phyloP scores from a whole-genome alignment of 1,139 yeast genomes.

The Schizosaccharomyces versatilis region DNA sequence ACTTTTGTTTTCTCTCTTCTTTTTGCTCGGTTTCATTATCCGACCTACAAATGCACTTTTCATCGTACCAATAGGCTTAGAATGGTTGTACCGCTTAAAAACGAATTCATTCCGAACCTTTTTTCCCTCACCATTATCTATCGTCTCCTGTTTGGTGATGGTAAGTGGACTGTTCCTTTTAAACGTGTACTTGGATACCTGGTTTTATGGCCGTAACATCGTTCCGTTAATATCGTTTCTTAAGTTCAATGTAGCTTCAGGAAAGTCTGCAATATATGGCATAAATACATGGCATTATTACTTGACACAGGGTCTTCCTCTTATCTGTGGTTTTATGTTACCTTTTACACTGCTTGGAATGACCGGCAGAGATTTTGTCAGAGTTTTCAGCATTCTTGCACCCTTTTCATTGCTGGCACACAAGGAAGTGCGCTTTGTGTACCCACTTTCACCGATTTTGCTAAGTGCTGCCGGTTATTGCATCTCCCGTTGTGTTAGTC shows the following conservation, averaged over 20 bases:
- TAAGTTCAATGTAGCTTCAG: conserved; percentile 50
- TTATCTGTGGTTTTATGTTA: conserved; percentile 47
- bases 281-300: conserved; percentile 72
- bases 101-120: background rate
- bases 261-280: conserved; percentile 70
- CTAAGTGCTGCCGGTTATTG: conserved; percentile 21
- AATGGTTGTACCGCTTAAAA: conserved; percentile 9
- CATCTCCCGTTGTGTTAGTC: background rate
- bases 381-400: conserved; percentile 24
- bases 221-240: conserved; percentile 39
- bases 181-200: background rate
- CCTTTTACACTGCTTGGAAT: conserved; percentile 26
- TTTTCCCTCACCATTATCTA: background rate
- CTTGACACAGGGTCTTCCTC: conserved; percentile 57
- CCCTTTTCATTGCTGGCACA: conserved; percentile 50
- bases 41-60: conserved; percentile 59
- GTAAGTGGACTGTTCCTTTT: background rate
- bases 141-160: background rate
- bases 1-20: conserved; percentile 22
- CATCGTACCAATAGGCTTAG: conserved; percentile 2
- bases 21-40: conserved; percentile 38
- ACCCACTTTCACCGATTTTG: conserved; percentile 61
- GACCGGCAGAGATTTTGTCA: background rate
- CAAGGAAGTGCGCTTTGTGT: conserved; percentile 81
- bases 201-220: conserved; percentile 19